Evolutionary conservation across 257 asterid species (phyloP).

Genomic region (Jacaranda copaia): DNA sequence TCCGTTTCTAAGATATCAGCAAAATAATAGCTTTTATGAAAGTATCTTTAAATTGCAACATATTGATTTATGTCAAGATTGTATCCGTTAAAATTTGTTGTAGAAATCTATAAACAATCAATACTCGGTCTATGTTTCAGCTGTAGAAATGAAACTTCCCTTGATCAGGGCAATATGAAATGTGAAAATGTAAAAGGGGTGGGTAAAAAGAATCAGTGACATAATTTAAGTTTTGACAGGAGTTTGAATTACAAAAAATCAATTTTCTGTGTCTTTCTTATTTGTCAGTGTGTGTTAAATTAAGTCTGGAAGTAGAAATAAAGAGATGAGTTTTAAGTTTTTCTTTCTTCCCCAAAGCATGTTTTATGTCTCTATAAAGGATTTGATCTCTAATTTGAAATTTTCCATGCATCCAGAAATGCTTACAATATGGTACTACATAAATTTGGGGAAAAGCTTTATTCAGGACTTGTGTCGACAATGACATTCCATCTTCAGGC

Average conservation of each 20-base stretch:
- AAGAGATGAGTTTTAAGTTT: not conserved
- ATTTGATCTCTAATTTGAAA: conserved; percentile 37
- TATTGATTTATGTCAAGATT: conserved; percentile 3
- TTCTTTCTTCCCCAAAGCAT: conserved; percentile 2
- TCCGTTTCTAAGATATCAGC: conserved; percentile 5
- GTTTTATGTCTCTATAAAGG: not conserved
- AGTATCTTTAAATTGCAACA: not conserved
- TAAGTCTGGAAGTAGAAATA: conserved; percentile 26
- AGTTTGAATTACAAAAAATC: conserved; percentile 9
- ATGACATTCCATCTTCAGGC: conserved; percentile 83
- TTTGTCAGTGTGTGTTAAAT: conserved; percentile 22
- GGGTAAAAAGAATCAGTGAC: not conserved
- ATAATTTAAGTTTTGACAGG: not conserved
- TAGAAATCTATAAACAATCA: not conserved
- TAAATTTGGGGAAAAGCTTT: conserved; percentile 86
- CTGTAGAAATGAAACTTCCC: conserved; percentile 19
- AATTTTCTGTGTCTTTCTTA: not conserved
- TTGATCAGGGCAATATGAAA: conserved; percentile 21
- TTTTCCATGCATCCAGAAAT: conserved; percentile 56
- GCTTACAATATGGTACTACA: conserved; percentile 91
- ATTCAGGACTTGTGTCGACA: conserved; percentile 79
- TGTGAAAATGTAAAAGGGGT: conserved; percentile 1
- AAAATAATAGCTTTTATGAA: not conserved
- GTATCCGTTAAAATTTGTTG: not conserved
- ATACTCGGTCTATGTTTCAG: not conserved